Evolutionary conservation across 176 grass and related monocot species (phyloP).

Genomic region (Bonia amplexicaulis): DNA sequence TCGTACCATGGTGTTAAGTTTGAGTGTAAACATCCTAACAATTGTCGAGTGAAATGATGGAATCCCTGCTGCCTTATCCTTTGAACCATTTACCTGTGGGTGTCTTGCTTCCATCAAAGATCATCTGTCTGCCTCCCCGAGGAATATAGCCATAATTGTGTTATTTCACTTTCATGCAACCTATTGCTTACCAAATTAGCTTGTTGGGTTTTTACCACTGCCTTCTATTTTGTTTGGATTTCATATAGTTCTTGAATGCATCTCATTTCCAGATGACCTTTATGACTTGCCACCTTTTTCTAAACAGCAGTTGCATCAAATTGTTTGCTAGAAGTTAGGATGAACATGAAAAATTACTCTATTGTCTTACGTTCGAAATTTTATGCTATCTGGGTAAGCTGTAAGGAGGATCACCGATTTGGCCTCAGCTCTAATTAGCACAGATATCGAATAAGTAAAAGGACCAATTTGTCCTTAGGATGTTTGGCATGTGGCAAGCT

Average conservation of each 20-base stretch:
- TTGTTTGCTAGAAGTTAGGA: background rate
- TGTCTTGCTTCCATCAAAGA: background rate
- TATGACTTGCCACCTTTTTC: background rate
- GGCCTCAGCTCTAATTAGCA: background rate
- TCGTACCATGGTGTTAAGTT: background rate
- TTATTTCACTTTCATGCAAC: background rate
- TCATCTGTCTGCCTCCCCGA: background rate
- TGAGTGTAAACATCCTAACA: background rate
- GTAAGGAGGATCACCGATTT: background rate
- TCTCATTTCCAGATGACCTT: background rate
- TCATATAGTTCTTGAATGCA: background rate
- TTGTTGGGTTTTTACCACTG: background rate
- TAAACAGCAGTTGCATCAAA: background rate
- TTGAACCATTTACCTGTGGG: background rate
- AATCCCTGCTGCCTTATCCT: background rate
- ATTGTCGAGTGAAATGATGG: background rate
- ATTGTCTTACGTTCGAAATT: background rate
- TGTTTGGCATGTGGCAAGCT: background rate
- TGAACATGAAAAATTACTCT: background rate
- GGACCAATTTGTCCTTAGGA: background rate
- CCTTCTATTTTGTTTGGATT: background rate
- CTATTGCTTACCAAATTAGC: background rate
- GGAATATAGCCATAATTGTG: background rate
- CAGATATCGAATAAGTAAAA: background rate
- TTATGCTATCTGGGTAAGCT: background rate